Evolutionary conservation across 176 grass and related monocot genomes (phyloP), one percentile per base, ranked within the genome.

Genomic region (Carex parvula): DNA sequence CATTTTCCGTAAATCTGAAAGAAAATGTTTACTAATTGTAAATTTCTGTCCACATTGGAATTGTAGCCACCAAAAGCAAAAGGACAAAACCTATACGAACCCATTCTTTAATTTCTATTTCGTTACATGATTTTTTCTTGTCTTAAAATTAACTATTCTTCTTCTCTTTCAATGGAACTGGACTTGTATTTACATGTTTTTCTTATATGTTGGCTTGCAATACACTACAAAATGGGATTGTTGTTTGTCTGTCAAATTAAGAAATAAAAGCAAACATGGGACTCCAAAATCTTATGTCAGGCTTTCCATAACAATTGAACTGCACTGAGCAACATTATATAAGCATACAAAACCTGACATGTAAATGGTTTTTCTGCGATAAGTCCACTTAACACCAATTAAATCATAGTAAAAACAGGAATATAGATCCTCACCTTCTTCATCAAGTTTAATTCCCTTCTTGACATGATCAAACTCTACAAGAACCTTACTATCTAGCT

Each of bases 391-490:
- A 2, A 8, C 33, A 54, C n/a, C 18, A 29, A 30, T 13, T 77
- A 56, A 32, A 32, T 55, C 50, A 77, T 56, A 77, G 48, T 22
- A 32, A 18, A 76, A 56, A 29, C 14, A 17, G 50, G 50, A 77
- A 77, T 32, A 77, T 15, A 26, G 18, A 87, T 54, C 30, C 20
- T 50, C 83, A 95, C 95, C 95, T 93, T 95, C 95, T 83, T 94
- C 91, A 70, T 98, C 95, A 89, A 98, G 91, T 91, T 90, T 93
- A n/a, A 98, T 84, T 64, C 91, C 88, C 65, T 95, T 94, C 82
- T 89, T 98, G 70, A 98, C 92, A 89, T 98, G 95, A 71, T 98
- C 95, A 64, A 98, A 98, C 69, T 94, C 92, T 15, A 87, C 87
- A 46, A 98, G 82, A 83, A 91, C 84, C 74, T 98, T 98, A 74